Base-by-base conservation (phyloP, 2,329 filamentous ascomycete genomes). In the Fusarium chuoi region DNA sequence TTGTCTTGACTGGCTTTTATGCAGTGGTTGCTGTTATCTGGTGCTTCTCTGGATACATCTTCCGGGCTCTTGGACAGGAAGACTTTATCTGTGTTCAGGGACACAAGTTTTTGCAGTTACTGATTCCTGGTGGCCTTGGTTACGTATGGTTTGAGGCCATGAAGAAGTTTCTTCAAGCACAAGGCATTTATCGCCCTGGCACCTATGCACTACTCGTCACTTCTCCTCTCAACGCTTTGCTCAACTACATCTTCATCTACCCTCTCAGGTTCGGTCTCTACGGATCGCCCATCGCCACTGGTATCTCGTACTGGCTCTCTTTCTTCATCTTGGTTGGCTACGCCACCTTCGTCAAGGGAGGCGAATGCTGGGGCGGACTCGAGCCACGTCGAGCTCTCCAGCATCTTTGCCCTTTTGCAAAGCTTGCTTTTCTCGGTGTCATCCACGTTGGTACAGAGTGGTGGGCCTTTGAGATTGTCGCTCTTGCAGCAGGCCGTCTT, bases 391-490 rank as follows among this genome's bases (percentile, higher is more conserved):
- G 87, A 54, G 92, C 91, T 5, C 79, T 93, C n/a, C 84, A 88
- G 3, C 93, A 95, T 76, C 85, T 93, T 22, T 83, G 88, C 22
- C 90, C 90, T 0, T 97, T 97, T 79, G 87, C 93, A 4, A 89
- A 90, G 15, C 89, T 97, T 7, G 93, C 94, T 0, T 82, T 92
- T 20, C 85, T 97, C 1, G 95, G 94, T 0, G 87, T 97, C 46
- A 83, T 97, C 7, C 94, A 97, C 73, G 93, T 97, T 10, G 95
- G 94, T 7, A 96, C 94, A 0, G 95, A 97, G 82, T 97, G 94
- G 94, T 97, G 94, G 94, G 95, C 94, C 0, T 97, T 97, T 77
- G 94, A 97, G 82, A 96, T 97, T 74, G 94, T 97, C 4, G 94
- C 94, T 3, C 88, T 97, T 1, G 93, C 93, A 5, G 94, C 94